Conservation (phyloP, 768 basidiomycete species). For the Nidularia sp. region DNA sequence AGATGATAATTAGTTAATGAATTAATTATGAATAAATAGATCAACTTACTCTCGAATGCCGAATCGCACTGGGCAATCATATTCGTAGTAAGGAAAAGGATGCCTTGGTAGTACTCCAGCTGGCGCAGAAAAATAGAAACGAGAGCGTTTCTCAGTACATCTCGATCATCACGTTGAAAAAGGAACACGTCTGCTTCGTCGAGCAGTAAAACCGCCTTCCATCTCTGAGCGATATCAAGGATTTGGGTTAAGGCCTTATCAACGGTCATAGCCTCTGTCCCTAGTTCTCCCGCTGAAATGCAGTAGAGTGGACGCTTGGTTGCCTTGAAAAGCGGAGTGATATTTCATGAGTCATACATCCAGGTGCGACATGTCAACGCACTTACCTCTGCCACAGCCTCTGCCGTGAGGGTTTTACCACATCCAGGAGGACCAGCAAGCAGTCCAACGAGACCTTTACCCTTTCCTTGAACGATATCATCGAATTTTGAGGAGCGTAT, state of each 20-base stretch:
- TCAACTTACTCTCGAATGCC: slow-evolving; percentile 23
- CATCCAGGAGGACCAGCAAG: slow-evolving; percentile 28
- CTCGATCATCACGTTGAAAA: slow-evolving; percentile 11
- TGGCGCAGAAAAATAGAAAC: slow-evolving; percentile 31
- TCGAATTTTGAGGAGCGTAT: slow-evolving; percentile 13
- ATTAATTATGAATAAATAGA: not conserved
- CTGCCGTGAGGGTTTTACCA: slow-evolving; percentile 31
- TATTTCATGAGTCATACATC: too few species aligned
- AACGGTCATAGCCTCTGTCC: slow-evolving; percentile 15
- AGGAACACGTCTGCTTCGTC: slow-evolving; percentile 34
- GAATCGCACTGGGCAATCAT: slow-evolving; percentile 19
- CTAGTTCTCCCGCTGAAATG: slow-evolving; percentile 27
- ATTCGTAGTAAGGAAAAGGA: slow-evolving; percentile 30
- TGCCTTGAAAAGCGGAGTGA: slow-evolving; percentile 6
- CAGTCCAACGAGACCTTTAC: slow-evolving; percentile 4
- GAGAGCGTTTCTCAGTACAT: slow-evolving; percentile 24
- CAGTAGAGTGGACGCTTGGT: slow-evolving; percentile 22
- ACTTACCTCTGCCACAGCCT: slow-evolving; percentile 18
- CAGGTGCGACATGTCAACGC: not conserved
- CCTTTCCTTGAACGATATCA: slow-evolving; percentile 32
- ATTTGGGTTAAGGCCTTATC: slow-evolving; percentile 15
- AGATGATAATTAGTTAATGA: not conserved
- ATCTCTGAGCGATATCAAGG: slow-evolving; percentile 22
- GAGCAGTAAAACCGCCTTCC: slow-evolving; percentile 29
- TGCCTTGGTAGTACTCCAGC: slow-evolving; percentile 33